Evolutionary conservation across 2,329 filamentous ascomycete species (phyloP).

Genomic region (Cordyceps fumosorosea): DNA sequence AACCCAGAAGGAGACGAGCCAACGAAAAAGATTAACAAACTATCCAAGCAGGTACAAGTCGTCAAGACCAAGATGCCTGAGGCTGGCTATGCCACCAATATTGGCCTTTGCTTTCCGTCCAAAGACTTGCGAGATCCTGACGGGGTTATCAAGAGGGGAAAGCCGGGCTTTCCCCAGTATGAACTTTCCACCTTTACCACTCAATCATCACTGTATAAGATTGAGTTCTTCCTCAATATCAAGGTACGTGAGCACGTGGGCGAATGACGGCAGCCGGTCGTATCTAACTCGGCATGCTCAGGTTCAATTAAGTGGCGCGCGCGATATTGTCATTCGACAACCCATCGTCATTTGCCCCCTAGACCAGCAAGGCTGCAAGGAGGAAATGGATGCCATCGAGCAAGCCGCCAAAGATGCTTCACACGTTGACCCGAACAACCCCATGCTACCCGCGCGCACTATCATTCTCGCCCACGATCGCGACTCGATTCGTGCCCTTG

Average conservation of each 20-base stretch:
- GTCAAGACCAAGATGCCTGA: conserved; percentile 84
- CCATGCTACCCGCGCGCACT: conserved; percentile 79
- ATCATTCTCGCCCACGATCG: conserved; percentile 76
- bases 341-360: conserved; percentile 94
- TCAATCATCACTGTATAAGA: conserved; percentile 90
- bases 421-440: conserved; percentile 79
- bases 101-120: conserved; percentile 83
- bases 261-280: not conserved
- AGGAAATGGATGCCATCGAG: conserved; percentile 98
- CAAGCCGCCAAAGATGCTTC: conserved; percentile 91
- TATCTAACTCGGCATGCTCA: conserved; percentile 31
- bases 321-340: conserved; percentile 82
- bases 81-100: conserved; percentile 84
- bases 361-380: conserved; percentile 91
- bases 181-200: conserved; percentile 88
- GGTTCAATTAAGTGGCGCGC: conserved; percentile 81
- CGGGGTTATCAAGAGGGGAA: conserved; percentile 78
- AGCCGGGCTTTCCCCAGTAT: conserved; percentile 83
- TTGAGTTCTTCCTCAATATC: conserved; percentile 92
- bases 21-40: conserved; percentile 77
- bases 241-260: conserved; percentile 54
- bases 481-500: conserved; percentile 54
- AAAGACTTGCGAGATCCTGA: conserved; percentile 83
- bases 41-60: conserved; percentile 75
- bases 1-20: conserved; percentile 97